phyloP scores from a whole-genome alignment of 1,284 basidiomycete genomes.

The Cerrena zonata region DNA sequence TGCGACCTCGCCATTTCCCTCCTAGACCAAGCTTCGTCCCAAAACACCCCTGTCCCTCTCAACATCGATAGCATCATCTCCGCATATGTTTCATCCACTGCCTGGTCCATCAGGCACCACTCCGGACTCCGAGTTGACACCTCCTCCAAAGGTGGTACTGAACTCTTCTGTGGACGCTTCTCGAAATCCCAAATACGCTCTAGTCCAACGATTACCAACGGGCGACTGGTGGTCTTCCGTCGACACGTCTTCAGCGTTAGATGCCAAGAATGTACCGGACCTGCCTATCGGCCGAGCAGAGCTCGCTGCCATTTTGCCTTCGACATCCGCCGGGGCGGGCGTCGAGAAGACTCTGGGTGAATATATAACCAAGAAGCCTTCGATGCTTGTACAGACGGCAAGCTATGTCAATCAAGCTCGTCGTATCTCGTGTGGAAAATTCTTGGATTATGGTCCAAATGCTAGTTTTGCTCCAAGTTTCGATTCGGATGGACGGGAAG shows the following conservation, averaged over 20 bases:
- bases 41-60: conserved; percentile 40
- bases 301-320: conserved; percentile 64
- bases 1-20: conserved; percentile 67
- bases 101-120: conserved; percentile 24
- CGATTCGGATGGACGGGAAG: conserved; percentile 63
- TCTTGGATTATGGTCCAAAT: conserved; percentile 71
- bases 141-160: conserved; percentile 13
- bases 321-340: conserved; percentile 35
- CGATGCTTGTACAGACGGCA: conserved; percentile 25
- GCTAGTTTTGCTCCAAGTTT: conserved; percentile 72
- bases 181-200: conserved; percentile 53
- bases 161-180: conserved; percentile 16
- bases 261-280: conserved; percentile 40
- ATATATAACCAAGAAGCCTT: conserved; percentile 23
- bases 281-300: conserved; percentile 64
- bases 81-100: conserved; percentile 21
- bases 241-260: conserved; percentile 39
- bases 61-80: conserved; percentile 42
- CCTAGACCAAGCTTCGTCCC: conserved; percentile 59
- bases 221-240: conserved; percentile 77
- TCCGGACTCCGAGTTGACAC: conserved; percentile 17
- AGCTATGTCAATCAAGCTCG: conserved; percentile 40
- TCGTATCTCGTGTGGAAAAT: conserved; percentile 53
- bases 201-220: conserved; percentile 68
- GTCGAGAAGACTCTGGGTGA: conserved; percentile 31